Evolutionary conservation across 176 grass and related monocot species (phyloP), one percentile per base, ranked within the genome.

Genomic region (Cymbopogon citratus): DNA sequence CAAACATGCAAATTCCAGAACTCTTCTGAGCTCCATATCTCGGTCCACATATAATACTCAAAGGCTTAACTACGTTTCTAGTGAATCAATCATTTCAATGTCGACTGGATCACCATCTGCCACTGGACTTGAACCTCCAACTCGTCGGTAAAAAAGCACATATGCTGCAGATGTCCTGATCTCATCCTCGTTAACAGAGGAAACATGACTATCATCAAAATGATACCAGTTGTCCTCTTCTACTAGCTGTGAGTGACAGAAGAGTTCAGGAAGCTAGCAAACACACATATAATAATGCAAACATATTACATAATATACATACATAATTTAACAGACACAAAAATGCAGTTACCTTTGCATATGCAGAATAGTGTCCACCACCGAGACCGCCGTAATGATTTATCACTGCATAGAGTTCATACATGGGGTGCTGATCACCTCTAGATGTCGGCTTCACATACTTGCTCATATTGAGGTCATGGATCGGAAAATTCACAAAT

Each of bases 131-230:
- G 86, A 89, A 79, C 78, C 67, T 52, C 62, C 73, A 73, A 95
- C 77, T 16, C 65, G 72, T 75, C 88, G 87, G 87, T 96, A 99
- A 76, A 99, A 99, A 27, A 99, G 87, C 29, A 99, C 87, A 54
- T 99, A 99, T 61, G 91, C 97, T 63, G 97, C 89, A 49, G 93
- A 89, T 45, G 91, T 95, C 52, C 75, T 92, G 56, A 93, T 86
- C 46, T 95, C 92, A 62, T 95, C 89, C 83, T 99, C 97, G 1
- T 69, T 90, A 65, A 93, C 89, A 9, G 81, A 52, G 18, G 93
- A 99, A 33, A 99, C 97, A 43, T 95, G 91, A 65, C 97, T 96
- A 59, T 99, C 97, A 82, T 99, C 97, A 81, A 99, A 99, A 83
- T 99, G 93, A 69, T 93, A 96, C 97, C 97, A 99, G 12, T 68